Percentiles rank a stretch among this genome's conserved stretches.
Conservation (phyloP, 192 early-diverging fungal species). For the Anaeromyces robustus region DNA sequence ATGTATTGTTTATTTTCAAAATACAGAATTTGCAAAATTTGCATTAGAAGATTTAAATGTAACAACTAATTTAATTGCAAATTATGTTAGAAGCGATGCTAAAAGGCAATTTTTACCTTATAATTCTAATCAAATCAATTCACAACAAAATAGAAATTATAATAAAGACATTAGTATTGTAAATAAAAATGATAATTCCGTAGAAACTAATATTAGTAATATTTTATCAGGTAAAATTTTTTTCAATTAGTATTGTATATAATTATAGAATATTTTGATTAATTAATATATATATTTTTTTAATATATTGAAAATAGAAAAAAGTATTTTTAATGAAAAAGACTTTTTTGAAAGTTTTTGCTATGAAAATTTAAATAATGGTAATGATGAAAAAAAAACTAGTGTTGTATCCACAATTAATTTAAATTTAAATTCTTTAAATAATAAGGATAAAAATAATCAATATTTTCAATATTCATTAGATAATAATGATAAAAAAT, state of each 20-base stretch:
- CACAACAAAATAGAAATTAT: neutral
- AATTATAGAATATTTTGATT: neutral
- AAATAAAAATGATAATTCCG: neutral
- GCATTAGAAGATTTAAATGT: neutral
- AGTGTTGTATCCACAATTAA: neutral
- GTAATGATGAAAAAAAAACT: neutral
- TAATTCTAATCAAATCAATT: neutral
- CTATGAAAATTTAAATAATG: neutral
- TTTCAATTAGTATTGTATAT: neutral
- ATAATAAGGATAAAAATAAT: neutral
- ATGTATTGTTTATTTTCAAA: neutral
- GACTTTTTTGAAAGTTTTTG: neutral
- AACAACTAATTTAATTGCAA: neutral
- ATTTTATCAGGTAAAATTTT: neutral
- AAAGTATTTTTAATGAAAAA: neutral
- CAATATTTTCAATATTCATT: neutral
- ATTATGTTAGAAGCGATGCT: neutral
- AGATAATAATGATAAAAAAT: neutral
- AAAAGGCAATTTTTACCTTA: neutral
- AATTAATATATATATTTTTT: neutral
- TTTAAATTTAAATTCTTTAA: neutral
- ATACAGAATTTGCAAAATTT: neutral
- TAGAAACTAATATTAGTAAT: neutral
- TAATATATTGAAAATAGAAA: neutral
- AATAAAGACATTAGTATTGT: neutral